Percentiles rank a stretch among this genome's conserved stretches.
Evolutionary conservation across 768 basidiomycete genomes (phyloP).

Genomic region (Tulasnella sp.): DNA sequence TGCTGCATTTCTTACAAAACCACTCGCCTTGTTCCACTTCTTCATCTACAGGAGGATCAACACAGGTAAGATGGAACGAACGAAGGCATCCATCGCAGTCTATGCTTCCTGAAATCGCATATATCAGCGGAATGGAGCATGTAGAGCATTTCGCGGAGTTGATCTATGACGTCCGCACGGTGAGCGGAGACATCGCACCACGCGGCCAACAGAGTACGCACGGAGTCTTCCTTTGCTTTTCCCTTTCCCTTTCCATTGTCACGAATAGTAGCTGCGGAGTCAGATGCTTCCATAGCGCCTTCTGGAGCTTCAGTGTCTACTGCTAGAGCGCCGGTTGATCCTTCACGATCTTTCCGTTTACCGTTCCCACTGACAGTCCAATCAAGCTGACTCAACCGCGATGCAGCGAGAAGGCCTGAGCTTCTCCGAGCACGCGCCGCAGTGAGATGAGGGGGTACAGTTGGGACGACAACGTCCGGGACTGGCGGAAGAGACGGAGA

Average conservation of each 20-base stretch:
- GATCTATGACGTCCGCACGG: no score
- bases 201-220: no score
- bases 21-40: conserved; percentile 70
- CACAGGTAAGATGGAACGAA: conserved; percentile 92
- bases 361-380: conserved; percentile 9
- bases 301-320: neutral
- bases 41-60: conserved; percentile 87
- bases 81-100: conserved; percentile 96
- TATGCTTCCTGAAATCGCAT: conserved; percentile 35
- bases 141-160: conserved; percentile 14
- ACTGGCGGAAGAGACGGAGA: conserved; percentile 4
- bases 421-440: conserved; percentile 1
- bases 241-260: conserved; percentile 31
- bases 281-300: neutral
- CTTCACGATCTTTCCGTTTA: conserved; percentile 10
- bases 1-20: conserved; percentile 63
- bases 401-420: conserved; percentile 12
- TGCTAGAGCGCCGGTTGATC: neutral
- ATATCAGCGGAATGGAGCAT: conserved; percentile 8
- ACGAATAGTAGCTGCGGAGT: neutral
- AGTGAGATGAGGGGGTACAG: conserved; percentile 8
- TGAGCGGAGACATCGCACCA: neutral
- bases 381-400: conserved; percentile 11
- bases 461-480: neutral
- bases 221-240: conserved; percentile 32